Evolutionary conservation across 2,329 filamentous ascomycete genomes (phyloP).

Genomic region (Fusarium nelsonii): DNA sequence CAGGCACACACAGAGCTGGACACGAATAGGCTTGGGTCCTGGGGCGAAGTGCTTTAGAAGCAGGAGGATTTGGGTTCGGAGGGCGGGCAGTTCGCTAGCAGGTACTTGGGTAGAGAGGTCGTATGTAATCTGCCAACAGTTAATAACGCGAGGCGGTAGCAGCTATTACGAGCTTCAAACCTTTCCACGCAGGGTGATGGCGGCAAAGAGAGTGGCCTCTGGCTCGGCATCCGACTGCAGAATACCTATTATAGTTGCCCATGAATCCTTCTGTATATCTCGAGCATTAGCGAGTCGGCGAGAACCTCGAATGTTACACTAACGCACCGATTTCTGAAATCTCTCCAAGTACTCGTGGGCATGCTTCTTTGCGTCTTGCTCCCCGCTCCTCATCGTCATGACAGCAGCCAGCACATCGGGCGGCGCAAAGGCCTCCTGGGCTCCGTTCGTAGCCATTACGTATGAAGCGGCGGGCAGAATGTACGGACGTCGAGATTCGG

Average conservation of each 20-base stretch:
- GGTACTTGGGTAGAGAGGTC: slow-evolving; percentile 89
- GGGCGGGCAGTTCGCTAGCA: slow-evolving; percentile 75
- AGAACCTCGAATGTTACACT: background rate
- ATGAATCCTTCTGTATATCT: slow-evolving; percentile 81
- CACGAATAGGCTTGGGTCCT: slow-evolving; percentile 85
- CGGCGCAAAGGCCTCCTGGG: slow-evolving; percentile 80
- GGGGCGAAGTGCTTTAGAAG: slow-evolving; percentile 84
- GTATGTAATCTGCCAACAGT: slow-evolving; percentile 83
- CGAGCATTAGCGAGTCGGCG: slow-evolving; percentile 22
- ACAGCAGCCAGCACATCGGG: slow-evolving; percentile 84
- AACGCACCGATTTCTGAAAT: slow-evolving; percentile 94
- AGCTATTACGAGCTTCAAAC: slow-evolving; percentile 59
- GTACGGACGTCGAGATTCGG: slow-evolving; percentile 3
- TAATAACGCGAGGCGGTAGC: background rate
- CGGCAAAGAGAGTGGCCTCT: slow-evolving; percentile 93
- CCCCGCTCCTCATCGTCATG: slow-evolving; percentile 89
- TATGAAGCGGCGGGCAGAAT: slow-evolving; percentile 26
- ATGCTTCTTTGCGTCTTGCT: slow-evolving; percentile 85
- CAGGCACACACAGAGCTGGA: slow-evolving; percentile 94
- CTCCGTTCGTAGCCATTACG: slow-evolving; percentile 74
- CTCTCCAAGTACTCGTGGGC: slow-evolving; percentile 91
- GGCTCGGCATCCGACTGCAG: slow-evolving; percentile 84
- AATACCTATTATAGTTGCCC: slow-evolving; percentile 88
- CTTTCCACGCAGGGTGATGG: slow-evolving; percentile 98
- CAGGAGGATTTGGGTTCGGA: slow-evolving; percentile 86